phyloP scores from a whole-genome alignment of 352 stramenopile genomes.

The Phytophthora europaea region DNA sequence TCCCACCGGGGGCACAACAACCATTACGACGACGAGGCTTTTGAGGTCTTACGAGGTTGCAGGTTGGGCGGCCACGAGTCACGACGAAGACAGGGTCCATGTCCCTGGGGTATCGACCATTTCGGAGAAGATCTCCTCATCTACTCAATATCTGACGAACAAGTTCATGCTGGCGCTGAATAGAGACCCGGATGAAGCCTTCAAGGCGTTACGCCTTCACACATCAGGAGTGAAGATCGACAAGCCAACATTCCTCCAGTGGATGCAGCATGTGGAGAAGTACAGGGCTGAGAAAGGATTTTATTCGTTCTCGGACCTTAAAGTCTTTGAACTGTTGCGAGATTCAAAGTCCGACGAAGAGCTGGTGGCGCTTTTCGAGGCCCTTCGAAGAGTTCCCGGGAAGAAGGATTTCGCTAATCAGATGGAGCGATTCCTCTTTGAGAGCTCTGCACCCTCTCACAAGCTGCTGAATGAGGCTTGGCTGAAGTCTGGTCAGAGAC shows the following conservation, averaged over 20 bases:
- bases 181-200: not conserved
- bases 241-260: not conserved
- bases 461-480: not conserved
- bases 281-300: not conserved
- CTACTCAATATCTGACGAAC: not conserved
- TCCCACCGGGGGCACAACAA: no score
- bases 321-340: not conserved
- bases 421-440: not conserved
- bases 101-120: not conserved
- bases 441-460: not conserved
- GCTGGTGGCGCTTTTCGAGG: not conserved
- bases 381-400: not conserved
- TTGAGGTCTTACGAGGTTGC: not conserved
- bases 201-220: not conserved
- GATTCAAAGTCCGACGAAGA: not conserved
- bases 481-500: not conserved
- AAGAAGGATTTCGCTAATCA: not conserved
- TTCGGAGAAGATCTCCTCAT: not conserved
- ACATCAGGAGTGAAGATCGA: not conserved
- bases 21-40: not conserved
- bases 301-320: not conserved
- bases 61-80: not conserved
- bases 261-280: not conserved
- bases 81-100: not conserved
- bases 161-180: not conserved